Percentiles rank a stretch among this genome's conserved stretches.
Conservation (phyloP, 495 filamentous ascomycete species). For the Aspergillus conjunctus region DNA sequence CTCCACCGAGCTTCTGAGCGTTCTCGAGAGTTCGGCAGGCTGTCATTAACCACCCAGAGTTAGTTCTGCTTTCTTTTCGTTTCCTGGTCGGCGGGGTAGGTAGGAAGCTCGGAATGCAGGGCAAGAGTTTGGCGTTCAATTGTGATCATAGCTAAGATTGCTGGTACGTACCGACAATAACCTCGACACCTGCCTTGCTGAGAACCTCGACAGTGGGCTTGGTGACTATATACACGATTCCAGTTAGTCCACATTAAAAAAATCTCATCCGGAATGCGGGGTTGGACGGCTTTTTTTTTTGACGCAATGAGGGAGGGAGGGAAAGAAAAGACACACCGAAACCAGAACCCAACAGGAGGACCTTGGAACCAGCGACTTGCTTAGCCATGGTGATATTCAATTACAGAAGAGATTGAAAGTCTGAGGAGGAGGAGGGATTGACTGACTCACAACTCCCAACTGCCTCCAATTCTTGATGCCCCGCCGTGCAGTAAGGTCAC, state of each 20-base stretch:
- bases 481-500: constrained; percentile 24
- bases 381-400: constrained; percentile 37
- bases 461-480: background rate
- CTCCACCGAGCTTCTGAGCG: constrained; percentile 72
- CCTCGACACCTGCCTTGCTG: constrained; percentile 70
- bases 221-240: constrained; percentile 52
- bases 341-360: constrained; percentile 75
- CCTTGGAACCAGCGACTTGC: constrained; percentile 52
- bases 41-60: constrained; percentile 30
- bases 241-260: constrained; percentile 6
- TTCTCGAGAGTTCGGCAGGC: constrained; percentile 83
- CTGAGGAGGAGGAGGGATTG: constrained; percentile 16
- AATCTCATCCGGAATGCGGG: constrained; percentile 32
- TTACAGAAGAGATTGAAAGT: constrained; percentile 16
- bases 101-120: background rate
- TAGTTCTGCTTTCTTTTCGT: constrained; percentile 1
- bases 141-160: constrained; percentile 2
- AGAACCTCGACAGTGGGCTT: constrained; percentile 79
- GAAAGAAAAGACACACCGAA: constrained; percentile 52
- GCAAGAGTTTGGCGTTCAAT: background rate
- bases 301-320: background rate
- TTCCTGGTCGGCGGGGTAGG: background rate
- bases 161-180: constrained; percentile 73
- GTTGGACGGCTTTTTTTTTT: constrained; percentile 21
- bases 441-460: constrained; percentile 3